Conservation (phyloP, 2,329 filamentous ascomycete species). For the Mariannaea sp. region DNA sequence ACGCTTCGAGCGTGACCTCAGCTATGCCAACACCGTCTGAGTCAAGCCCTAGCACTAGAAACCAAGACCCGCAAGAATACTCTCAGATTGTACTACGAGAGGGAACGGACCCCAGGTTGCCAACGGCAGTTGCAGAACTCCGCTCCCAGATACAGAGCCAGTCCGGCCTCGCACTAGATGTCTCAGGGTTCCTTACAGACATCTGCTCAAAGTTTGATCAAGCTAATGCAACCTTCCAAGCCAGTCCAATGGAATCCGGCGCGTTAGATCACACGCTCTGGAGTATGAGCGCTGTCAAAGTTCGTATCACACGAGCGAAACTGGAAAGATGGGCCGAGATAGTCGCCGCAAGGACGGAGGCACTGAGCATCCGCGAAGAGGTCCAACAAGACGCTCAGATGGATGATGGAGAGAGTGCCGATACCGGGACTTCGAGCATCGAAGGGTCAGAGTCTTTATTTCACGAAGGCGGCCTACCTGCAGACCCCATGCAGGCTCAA, state of each 20-base stretch:
- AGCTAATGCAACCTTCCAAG: conserved; percentile 45
- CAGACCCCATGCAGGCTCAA: conserved; percentile 32
- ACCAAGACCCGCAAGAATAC: conserved; percentile 16
- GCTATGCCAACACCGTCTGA: conserved; percentile 10
- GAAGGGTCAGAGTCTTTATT: conserved; percentile 12
- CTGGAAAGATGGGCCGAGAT: conserved; percentile 54
- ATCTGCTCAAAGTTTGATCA: conserved; percentile 51
- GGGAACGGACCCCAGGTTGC: conserved; percentile 46
- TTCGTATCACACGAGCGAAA: conserved; percentile 52
- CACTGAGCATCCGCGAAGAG: conserved; percentile 28
- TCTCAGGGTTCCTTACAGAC: conserved; percentile 48
- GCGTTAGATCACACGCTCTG: conserved; percentile 52
- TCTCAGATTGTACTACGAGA: conserved; percentile 34
- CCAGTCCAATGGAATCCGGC: conserved; percentile 39
- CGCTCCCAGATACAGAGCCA: conserved; percentile 50
- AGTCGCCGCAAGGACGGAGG: conserved; percentile 45
- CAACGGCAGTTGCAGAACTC: conserved; percentile 47
- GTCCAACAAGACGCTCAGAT: conserved; percentile 26
- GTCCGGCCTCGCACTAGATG: conserved; percentile 51
- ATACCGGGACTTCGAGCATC: neutral
- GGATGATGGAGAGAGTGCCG: conserved; percentile 5
- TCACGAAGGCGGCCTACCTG: conserved; percentile 26
- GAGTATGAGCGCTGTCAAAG: conserved; percentile 54
- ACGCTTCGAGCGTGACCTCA: conserved; percentile 19
- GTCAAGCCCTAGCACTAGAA: conserved; percentile 20